These are phyloP conservation scores for Pterulicium gracile DNA, from an alignment of 1,284 basidiomycete species.

Conservation along the genomic window DNA sequence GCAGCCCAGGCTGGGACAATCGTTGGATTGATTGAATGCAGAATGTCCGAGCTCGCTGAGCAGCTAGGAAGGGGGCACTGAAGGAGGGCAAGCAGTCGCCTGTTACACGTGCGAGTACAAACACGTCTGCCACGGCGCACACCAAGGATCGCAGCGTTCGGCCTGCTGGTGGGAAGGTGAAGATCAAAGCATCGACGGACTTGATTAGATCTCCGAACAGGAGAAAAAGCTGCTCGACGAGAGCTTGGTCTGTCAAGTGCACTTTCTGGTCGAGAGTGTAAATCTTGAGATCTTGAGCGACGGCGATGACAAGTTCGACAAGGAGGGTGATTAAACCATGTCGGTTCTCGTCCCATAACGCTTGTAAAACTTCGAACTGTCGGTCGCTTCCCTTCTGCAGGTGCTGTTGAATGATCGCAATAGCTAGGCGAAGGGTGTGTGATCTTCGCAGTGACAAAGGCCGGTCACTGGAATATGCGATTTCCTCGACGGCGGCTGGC, in stretches of 20 bases:
- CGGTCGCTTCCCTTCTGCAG: conserved; percentile 34
- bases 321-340: conserved; percentile 46
- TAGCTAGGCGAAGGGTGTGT: conserved; percentile 48
- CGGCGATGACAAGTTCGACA: conserved; percentile 35
- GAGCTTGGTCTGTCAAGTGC: conserved; percentile 24
- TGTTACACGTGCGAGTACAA: conserved; percentile 41
- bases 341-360: conserved; percentile 46
- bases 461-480: conserved; percentile 37
- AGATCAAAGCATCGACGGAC: conserved; percentile 36
- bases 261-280: conserved; percentile 16
- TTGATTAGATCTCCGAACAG: conserved; percentile 40
- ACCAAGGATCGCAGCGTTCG: conserved; percentile 26
- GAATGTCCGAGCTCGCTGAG: conserved; percentile 30
- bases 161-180: conserved; percentile 35
- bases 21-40: conserved; percentile 38
- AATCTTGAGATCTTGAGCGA: conserved; percentile 40
- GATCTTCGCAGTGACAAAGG: conserved; percentile 39
- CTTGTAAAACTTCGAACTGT: conserved; percentile 42
- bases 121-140: conserved; percentile 37
- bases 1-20: conserved; percentile 25
- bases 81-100: conserved; percentile 29
- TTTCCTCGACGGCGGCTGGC: conserved; percentile 48
- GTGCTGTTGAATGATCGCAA: conserved; percentile 43
- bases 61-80: conserved; percentile 28
- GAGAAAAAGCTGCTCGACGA: conserved; percentile 42